Evolutionary conservation across 2,329 filamentous ascomycete species (phyloP).

Genomic region (Karstenula rhodostoma): DNA sequence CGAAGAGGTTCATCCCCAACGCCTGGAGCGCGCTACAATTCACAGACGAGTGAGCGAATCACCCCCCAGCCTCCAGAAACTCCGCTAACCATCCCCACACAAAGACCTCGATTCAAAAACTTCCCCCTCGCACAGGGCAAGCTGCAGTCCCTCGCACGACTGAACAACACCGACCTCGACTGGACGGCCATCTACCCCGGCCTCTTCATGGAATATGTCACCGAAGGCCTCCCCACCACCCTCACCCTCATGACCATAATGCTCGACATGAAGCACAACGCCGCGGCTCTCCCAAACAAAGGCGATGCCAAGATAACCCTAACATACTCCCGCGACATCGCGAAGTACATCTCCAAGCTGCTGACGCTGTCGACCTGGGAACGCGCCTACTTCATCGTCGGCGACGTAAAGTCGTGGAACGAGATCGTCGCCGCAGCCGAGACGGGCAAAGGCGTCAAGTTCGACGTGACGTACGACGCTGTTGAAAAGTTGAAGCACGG

Average conservation of each 20-base stretch:
- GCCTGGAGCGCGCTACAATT: conserved; percentile 45
- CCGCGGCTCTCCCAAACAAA: conserved; percentile 59
- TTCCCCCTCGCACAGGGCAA: conserved; percentile 12
- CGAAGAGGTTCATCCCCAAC: conserved; percentile 54
- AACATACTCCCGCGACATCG: conserved; percentile 61
- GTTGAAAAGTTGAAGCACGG: conserved; percentile 23
- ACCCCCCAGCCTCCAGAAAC: not conserved
- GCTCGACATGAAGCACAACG: conserved; percentile 21
- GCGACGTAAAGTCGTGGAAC: conserved; percentile 24
- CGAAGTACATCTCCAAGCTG: conserved; percentile 53
- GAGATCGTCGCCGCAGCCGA: conserved; percentile 22
- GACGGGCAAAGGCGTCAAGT: conserved; percentile 22
- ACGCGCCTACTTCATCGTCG: conserved; percentile 32
- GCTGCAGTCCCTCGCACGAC: conserved; percentile 12
- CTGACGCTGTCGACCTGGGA: conserved; percentile 58
- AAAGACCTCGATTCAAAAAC: not conserved
- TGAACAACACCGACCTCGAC: conserved; percentile 29
- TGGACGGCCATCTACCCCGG: conserved; percentile 34
- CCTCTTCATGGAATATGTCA: conserved; percentile 38
- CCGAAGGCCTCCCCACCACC: conserved; percentile 23
- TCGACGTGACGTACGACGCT: conserved; percentile 23
- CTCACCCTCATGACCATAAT: conserved; percentile 9
- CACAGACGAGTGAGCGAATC: conserved; percentile 18
- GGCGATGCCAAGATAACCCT: conserved; percentile 57
- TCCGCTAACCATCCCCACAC: not conserved